Evolutionary conservation across 257 asterid species (phyloP).

Genomic region (Phtheirospermum japonicum): DNA sequence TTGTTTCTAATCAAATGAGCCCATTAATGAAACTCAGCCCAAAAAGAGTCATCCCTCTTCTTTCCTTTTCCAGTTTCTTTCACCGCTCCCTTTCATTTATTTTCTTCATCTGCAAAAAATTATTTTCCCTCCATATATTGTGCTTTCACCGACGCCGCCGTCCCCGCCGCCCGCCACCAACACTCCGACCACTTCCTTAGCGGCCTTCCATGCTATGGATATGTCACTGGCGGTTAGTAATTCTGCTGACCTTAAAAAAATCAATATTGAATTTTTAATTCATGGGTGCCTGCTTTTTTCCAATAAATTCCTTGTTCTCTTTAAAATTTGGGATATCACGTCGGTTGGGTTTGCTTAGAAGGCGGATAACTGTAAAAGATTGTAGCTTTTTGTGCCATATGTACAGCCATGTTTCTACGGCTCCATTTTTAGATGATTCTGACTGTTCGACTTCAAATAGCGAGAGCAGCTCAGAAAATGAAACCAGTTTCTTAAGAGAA

Average conservation of each 20-base stretch:
- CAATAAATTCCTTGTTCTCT: slow-evolving; percentile 31
- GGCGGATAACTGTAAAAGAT: slow-evolving; percentile 21
- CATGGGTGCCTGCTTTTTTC: slow-evolving; percentile 45
- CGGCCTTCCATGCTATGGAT: slow-evolving; percentile 29
- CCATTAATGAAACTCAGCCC: no score
- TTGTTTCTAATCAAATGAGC: no score
- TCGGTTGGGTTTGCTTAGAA: slow-evolving; percentile 28
- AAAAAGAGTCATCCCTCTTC: no score
- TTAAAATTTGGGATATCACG: slow-evolving; percentile 24
- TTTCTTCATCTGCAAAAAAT: slow-evolving; percentile 6
- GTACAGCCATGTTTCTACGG: slow-evolving; percentile 42
- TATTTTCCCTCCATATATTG: slow-evolving; percentile 5
- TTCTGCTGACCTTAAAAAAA: slow-evolving; percentile 15
- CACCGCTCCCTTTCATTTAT: no score
- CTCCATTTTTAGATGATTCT: slow-evolving; percentile 35
- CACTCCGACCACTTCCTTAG: not conserved
- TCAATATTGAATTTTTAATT: slow-evolving; percentile 34
- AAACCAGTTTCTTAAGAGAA: slow-evolving; percentile 28
- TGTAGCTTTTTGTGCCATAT: slow-evolving; percentile 29
- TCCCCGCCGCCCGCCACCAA: slow-evolving; percentile 15
- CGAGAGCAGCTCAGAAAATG: slow-evolving; percentile 35
- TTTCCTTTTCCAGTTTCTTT: no score
- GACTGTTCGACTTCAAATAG: slow-evolving; percentile 45
- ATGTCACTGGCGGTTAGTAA: slow-evolving; percentile 22
- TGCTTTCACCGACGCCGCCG: slow-evolving; percentile 16